These are phyloP conservation scores for Ophiostoma australiae DNA, from an alignment of 2,329 filamentous ascomycete genomes.

Conservation along the genomic window DNA sequence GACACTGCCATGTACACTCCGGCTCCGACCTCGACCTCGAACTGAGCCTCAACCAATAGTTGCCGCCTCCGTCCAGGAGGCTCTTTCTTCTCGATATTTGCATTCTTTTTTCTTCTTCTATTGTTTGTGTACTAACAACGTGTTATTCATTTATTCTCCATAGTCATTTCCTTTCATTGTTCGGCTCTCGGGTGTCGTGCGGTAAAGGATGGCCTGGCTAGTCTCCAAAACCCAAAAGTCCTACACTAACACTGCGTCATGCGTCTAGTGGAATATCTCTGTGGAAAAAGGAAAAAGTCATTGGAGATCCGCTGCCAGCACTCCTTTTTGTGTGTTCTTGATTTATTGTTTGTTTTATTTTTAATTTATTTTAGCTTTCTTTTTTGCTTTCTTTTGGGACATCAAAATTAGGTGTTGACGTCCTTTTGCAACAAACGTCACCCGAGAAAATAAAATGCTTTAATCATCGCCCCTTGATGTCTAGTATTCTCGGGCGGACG, in stretches of 20 bases:
- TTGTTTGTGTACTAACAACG: neutral
- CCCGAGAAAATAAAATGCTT: conserved; percentile 4
- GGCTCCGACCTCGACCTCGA: neutral
- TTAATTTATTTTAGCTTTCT: too few species aligned
- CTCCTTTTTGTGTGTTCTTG: neutral
- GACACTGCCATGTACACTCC: neutral
- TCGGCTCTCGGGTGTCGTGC: conserved; percentile 22
- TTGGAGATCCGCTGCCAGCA: neutral
- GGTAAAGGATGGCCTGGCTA: conserved; percentile 6
- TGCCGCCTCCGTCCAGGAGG: neutral
- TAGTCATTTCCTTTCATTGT: conserved; percentile 4
- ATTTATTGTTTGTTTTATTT: neutral
- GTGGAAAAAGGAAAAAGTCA: neutral
- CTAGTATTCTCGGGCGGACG: conserved; percentile 9
- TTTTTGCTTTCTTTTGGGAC: too few species aligned
- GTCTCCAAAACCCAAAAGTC: conserved; percentile 8
- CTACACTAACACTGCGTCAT: conserved; percentile 18
- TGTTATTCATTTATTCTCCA: neutral
- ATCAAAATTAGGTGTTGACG: neutral
- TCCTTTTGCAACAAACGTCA: neutral
- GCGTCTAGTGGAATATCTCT: neutral
- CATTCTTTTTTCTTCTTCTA: neutral
- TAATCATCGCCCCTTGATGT: neutral
- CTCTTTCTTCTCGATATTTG: neutral
- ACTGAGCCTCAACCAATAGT: neutral